Percentiles rank a stretch among this genome's conserved stretches.
These are phyloP conservation scores for Diaporthe vaccinii DNA, from an alignment of 2,329 filamentous ascomycete genomes.

Conservation along the genomic window DNA sequence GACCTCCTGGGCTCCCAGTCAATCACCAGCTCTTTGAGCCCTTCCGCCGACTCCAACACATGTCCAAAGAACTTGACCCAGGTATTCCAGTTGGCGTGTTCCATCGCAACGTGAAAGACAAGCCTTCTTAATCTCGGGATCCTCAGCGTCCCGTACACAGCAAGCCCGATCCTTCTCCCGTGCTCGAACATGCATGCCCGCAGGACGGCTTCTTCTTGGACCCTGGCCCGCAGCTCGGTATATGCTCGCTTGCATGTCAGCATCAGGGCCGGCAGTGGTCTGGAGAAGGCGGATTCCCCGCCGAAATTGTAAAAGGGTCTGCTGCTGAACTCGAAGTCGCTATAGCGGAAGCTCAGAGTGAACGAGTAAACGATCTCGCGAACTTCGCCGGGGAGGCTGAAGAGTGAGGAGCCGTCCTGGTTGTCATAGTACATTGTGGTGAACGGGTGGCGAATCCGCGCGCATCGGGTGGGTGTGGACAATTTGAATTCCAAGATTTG, in stretches of 20 bases:
- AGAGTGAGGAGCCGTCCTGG: conserved; percentile 18
- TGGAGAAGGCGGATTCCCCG: conserved; percentile 12
- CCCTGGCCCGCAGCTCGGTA: conserved; percentile 36
- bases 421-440: not conserved
- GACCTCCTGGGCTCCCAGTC: conserved; percentile 49
- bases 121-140: conserved; percentile 47
- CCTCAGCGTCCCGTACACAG: conserved; percentile 47
- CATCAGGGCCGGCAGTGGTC: conserved; percentile 34
- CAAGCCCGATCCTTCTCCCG: conserved; percentile 48
- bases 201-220: conserved; percentile 46
- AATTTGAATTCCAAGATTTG: not conserved
- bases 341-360: conserved; percentile 27
- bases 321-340: conserved; percentile 37
- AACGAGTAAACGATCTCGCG: conserved; percentile 31
- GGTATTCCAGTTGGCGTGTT: conserved; percentile 50
- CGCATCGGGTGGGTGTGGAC: no score
- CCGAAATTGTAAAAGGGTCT: conserved; percentile 26
- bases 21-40: conserved; percentile 46
- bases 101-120: conserved; percentile 46
- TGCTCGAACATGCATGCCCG: conserved; percentile 46
- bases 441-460: not conserved
- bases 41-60: conserved; percentile 40
- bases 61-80: conserved; percentile 49
- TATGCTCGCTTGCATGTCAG: conserved; percentile 37
- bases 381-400: conserved; percentile 33